phyloP scores from a whole-genome alignment of 2,329 filamentous ascomycete genomes.

The Fusarium aywerte region DNA sequence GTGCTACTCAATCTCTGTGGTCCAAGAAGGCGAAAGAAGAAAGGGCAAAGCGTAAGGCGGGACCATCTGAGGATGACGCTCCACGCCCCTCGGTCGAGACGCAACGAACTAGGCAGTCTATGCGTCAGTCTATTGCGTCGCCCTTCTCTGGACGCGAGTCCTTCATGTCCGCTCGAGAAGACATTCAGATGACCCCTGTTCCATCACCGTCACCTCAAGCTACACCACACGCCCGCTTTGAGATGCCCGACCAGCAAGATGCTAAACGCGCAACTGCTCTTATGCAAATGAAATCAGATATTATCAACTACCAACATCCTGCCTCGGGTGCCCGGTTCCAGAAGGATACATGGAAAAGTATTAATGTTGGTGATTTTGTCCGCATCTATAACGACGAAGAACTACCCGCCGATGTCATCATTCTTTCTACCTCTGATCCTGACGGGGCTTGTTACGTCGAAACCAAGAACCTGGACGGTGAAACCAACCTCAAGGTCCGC shows the following conservation, averaged over 20 bases:
- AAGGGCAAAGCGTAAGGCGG: conserved; percentile 60
- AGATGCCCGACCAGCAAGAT: conserved; percentile 54
- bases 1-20: conserved; percentile 59
- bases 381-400: conserved; percentile 97
- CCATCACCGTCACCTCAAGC: conserved; percentile 75
- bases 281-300: conserved; percentile 61
- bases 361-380: conserved; percentile 95
- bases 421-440: conserved; percentile 90
- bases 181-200: conserved; percentile 96
- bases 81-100: conserved; percentile 68
- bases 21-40: conserved; percentile 61
- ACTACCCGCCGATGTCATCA: conserved; percentile 90
- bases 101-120: conserved; percentile 49
- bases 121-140: conserved; percentile 58
- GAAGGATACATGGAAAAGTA: conserved; percentile 92
- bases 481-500: conserved; percentile 96
- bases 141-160: conserved; percentile 65
- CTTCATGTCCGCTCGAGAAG: conserved; percentile 68
- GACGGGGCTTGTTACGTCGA: conserved; percentile 98
- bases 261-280: conserved; percentile 53
- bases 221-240: conserved; percentile 49
- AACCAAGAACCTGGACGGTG: conserved; percentile 97
- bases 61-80: conserved; percentile 56
- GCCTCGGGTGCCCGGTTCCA: conserved; percentile 84
- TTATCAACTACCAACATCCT: conserved; percentile 78